These are phyloP conservation scores for Cadophora sp. DNA, from an alignment of 2,329 filamentous ascomycete genomes.

Conservation along the genomic window DNA sequence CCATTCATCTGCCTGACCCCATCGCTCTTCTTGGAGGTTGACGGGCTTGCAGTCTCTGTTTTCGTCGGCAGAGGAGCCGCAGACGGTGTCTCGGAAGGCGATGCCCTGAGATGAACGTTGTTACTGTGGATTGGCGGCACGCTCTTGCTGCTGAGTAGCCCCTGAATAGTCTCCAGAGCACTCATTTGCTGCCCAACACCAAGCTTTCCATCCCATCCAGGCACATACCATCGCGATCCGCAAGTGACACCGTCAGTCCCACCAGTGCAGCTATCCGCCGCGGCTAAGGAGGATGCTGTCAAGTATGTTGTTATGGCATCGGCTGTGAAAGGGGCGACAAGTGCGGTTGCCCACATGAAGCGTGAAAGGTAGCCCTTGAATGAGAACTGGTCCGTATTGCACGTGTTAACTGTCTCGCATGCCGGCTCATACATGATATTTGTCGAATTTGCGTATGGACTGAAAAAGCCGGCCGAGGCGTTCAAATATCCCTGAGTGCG, in stretches of 20 bases:
- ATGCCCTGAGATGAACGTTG: constrained; percentile 33
- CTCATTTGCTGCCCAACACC: constrained; percentile 71
- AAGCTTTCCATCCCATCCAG: constrained; percentile 59
- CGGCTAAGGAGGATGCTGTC: constrained; percentile 59
- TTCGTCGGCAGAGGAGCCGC: constrained; percentile 8
- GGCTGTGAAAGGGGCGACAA: constrained; percentile 62
- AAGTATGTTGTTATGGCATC: constrained; percentile 57
- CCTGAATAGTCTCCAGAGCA: constrained; percentile 68
- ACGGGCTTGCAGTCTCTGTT: constrained; percentile 4
- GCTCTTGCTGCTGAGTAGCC: constrained; percentile 56
- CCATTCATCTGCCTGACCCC: not conserved
- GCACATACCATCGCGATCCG: constrained; percentile 66
- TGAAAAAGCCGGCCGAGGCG: constrained; percentile 61
- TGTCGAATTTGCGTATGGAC: constrained; percentile 57
- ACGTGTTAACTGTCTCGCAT: constrained; percentile 65
- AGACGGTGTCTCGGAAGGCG: constrained; percentile 3
- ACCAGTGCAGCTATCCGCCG: constrained; percentile 63
- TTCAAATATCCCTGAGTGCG: constrained; percentile 60
- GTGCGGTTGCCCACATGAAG: constrained; percentile 65
- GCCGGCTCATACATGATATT: constrained; percentile 65
- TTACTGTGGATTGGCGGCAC: constrained; percentile 48
- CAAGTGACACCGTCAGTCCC: constrained; percentile 59
- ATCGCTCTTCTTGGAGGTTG: constrained; percentile 12
- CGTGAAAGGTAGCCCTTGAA: constrained; percentile 74
- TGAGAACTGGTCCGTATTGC: constrained; percentile 68